These are phyloP conservation scores for Bromus sterilis DNA, from an alignment of 176 grass and related monocot genomes.

Conservation along the genomic window DNA sequence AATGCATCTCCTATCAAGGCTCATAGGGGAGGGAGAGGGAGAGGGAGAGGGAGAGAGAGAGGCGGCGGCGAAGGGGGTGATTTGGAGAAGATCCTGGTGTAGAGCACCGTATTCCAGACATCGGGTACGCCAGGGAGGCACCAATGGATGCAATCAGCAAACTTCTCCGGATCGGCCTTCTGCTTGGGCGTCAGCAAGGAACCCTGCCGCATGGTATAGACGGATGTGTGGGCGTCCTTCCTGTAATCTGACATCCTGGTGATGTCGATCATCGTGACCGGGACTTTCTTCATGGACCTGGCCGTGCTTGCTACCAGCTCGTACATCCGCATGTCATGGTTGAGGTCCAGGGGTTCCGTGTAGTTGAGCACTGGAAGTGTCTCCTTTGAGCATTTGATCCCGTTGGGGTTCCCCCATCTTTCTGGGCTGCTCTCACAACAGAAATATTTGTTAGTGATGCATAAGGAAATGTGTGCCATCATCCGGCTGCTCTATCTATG, in stretches of 20 bases:
- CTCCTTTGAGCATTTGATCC: conserved; percentile 67
- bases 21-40: conserved; percentile 3
- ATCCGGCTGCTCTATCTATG: not conserved
- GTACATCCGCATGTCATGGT: conserved; percentile 46
- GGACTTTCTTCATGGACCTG: conserved; percentile 43
- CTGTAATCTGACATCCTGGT: conserved; percentile 80
- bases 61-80: not conserved
- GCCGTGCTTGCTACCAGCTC: conserved; percentile 34
- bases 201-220: conserved; percentile 60
- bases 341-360: conserved; percentile 32
- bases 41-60: not conserved
- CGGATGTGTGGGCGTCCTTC: conserved; percentile 78
- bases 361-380: conserved; percentile 47
- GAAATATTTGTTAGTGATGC: not conserved
- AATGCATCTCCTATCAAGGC: not conserved
- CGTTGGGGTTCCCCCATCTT: conserved; percentile 64
- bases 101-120: conserved; percentile 82
- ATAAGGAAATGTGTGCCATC: not conserved
- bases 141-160: conserved; percentile 90
- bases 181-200: conserved; percentile 65
- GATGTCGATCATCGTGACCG: conserved; percentile 63
- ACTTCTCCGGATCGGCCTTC: conserved; percentile 47
- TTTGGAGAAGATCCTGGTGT: conserved; percentile 52
- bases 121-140: conserved; percentile 85
- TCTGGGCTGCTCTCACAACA: conserved; percentile 34